Conservation (phyloP, 108 stramenopile genomes). For the Epithemia pelagica region DNA sequence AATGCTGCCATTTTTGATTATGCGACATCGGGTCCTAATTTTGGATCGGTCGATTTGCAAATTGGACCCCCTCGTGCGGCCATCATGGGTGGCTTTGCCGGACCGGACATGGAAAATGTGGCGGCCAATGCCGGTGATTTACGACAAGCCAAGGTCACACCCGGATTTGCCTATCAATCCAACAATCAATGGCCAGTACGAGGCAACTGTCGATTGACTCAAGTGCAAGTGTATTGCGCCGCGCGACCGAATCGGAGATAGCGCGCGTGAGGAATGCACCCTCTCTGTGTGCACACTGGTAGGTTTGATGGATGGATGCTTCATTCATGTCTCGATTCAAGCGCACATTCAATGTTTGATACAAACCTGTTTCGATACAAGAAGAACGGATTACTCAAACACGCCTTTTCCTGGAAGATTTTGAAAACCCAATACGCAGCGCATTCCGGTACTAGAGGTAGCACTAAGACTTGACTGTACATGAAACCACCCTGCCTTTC, state of each 20-base stretch:
- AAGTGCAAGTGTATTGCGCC: slow-evolving; percentile 76
- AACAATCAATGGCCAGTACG: slow-evolving; percentile 53
- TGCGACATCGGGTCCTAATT: slow-evolving; percentile 68
- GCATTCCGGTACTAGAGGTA: too few species aligned
- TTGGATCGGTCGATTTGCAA: slow-evolving; percentile 66
- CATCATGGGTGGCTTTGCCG: slow-evolving; percentile 79
- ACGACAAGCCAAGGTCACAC: slow-evolving; percentile 34
- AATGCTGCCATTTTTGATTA: slow-evolving; percentile 77
- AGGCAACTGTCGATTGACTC: slow-evolving; percentile 43
- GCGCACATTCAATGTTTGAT: too few species aligned
- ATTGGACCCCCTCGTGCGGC: slow-evolving; percentile 66
- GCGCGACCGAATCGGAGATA: background rate
- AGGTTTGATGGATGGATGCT: too few species aligned
- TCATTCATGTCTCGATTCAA: too few species aligned
- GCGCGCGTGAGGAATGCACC: background rate
- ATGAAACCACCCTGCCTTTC: too few species aligned
- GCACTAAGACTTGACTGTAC: too few species aligned
- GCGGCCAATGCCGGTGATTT: slow-evolving; percentile 49
- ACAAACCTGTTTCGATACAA: too few species aligned
- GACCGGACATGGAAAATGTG: slow-evolving; percentile 67
- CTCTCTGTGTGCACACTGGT: too few species aligned
- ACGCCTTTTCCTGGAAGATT: too few species aligned
- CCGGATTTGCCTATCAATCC: slow-evolving; percentile 53
- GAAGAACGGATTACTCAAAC: too few species aligned
- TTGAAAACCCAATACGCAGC: too few species aligned